Conservation (phyloP, 2,329 filamentous ascomycete genomes). For the Colletotrichum sp. region DNA sequence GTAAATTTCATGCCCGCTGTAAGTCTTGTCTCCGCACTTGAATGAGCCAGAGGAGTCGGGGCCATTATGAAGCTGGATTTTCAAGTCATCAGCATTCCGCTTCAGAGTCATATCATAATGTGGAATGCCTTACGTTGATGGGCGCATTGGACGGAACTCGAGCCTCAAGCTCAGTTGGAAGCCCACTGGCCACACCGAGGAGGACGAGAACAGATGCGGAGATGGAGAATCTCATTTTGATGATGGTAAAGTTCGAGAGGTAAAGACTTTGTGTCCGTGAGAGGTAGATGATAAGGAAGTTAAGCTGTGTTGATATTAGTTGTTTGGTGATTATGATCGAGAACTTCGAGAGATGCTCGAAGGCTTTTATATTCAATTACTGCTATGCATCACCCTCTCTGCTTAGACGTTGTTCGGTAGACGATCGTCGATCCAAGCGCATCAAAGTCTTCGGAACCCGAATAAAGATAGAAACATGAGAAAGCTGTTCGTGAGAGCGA, state of each 20-base stretch:
- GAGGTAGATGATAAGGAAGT: background rate
- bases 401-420: background rate
- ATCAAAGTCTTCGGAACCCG: background rate
- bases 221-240: background rate
- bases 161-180: background rate
- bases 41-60: background rate
- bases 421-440: rapidly evolving
- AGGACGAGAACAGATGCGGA: background rate
- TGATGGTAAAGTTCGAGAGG: background rate
- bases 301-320: background rate
- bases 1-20: background rate
- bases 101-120: background rate
- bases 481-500: background rate
- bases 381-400: background rate
- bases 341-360: background rate
- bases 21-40: background rate
- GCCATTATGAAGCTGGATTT: background rate
- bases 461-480: background rate
- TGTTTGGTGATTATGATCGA: background rate
- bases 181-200: background rate
- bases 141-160: background rate
- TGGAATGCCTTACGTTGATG: background rate
- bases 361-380: background rate
- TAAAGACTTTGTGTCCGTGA: rapidly evolving
- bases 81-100: background rate